Conservation (phyloP, 805 yeast genomes). For the Yamadazyma paraphyllophila region DNA sequence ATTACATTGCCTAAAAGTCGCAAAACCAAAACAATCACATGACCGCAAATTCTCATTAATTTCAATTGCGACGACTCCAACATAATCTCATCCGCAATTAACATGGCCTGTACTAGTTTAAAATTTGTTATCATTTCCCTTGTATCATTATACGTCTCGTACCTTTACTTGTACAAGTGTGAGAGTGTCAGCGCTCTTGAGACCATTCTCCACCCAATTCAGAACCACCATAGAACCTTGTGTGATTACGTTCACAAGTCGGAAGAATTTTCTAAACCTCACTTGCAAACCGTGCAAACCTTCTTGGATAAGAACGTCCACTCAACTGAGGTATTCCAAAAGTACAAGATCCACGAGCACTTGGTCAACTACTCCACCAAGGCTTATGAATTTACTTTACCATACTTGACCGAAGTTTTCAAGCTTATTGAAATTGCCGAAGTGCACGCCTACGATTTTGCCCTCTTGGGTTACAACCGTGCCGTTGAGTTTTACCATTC, state of each 20-base stretch:
- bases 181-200: conserved; percentile 29
- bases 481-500: conserved; percentile 20
- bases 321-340: conserved; percentile 32
- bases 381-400: conserved; percentile 22
- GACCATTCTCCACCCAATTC: conserved; percentile 36
- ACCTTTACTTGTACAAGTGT: conserved; percentile 42
- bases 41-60: conserved; percentile 7
- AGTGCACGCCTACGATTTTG: conserved; percentile 26
- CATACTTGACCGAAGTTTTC: conserved; percentile 31
- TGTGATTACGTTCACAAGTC: conserved; percentile 34
- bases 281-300: conserved; percentile 21
- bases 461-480: conserved; percentile 18
- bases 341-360: conserved; percentile 31
- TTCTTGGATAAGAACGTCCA: conserved; percentile 38
- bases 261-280: conserved; percentile 29
- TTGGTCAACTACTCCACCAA: conserved; percentile 17
- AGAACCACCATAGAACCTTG: conserved; percentile 32
- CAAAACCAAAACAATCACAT: conserved; percentile 6
- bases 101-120: conserved; percentile 9
- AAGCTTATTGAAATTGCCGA: conserved; percentile 35
- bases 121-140: conserved; percentile 20
- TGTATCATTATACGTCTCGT: conserved; percentile 31
- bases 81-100: background rate
- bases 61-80: conserved; percentile 1
- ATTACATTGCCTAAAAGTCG: background rate